Conservation (phyloP, 768 basidiomycete species). For the Auricularia cornea region DNA sequence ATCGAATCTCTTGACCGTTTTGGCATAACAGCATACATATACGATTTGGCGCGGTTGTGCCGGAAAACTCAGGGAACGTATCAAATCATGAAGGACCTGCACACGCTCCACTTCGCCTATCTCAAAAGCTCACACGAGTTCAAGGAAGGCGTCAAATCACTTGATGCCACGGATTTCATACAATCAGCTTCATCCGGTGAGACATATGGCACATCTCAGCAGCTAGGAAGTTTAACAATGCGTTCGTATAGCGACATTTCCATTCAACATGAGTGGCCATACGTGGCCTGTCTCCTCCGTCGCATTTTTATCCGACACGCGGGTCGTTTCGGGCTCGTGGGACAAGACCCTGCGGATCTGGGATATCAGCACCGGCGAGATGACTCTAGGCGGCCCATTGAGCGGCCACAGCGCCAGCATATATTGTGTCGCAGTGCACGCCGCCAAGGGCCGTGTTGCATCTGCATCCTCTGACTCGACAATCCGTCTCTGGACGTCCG, state of each 20-base stretch:
- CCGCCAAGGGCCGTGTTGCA: constrained; percentile 13
- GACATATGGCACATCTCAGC: too few relatives aligned
- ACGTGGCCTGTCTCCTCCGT: not conserved
- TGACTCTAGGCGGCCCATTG: not conserved
- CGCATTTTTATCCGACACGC: constrained; percentile 10
- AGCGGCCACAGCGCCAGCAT: constrained; percentile 6
- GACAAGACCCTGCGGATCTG: constrained; percentile 5
- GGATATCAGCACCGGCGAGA: not conserved
- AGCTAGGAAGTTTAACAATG: too few relatives aligned
- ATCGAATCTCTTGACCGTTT: too few relatives aligned
- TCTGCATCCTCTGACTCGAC: constrained; percentile 7
- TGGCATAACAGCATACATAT: too few relatives aligned
- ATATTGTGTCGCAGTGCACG: constrained; percentile 4
- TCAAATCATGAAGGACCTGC: too few relatives aligned
- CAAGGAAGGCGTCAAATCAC: too few relatives aligned
- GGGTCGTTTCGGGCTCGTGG: not conserved
- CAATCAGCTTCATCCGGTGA: too few relatives aligned
- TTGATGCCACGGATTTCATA: too few relatives aligned
- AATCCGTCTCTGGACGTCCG: constrained; percentile 9
- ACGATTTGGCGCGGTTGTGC: too few relatives aligned
- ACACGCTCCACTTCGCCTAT: too few relatives aligned
- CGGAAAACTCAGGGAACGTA: too few relatives aligned
- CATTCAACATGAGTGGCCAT: not conserved
- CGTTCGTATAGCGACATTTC: not conserved
- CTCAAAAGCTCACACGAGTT: too few relatives aligned